A percentile compares a stretch with the other conserved stretches of the same genome.
phyloP scores from a whole-genome alignment of 768 basidiomycete species.

The Dioszegia hungarica region DNA sequence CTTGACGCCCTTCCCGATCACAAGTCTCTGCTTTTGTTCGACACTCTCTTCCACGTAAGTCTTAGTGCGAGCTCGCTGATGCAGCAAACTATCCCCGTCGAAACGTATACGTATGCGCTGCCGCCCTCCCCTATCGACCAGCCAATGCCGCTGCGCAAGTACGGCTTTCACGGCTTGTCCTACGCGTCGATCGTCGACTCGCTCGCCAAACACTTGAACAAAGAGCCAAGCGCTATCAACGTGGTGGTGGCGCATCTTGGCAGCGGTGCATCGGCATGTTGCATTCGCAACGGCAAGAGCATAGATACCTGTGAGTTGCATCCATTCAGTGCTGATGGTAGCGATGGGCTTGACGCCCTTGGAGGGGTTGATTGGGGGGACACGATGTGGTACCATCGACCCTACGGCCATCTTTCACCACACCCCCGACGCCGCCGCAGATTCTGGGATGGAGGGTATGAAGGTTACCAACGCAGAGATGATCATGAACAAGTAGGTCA shows the following conservation, averaged over 20 bases:
- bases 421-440: slow-evolving; percentile 59
- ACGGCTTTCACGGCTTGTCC: slow-evolving; percentile 77
- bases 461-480: slow-evolving; percentile 51
- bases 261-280: slow-evolving; percentile 80
- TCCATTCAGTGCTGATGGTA: neutral
- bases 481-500: slow-evolving; percentile 50
- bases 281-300: slow-evolving; percentile 66
- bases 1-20: slow-evolving; percentile 62
- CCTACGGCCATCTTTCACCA: slow-evolving; percentile 85
- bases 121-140: slow-evolving; percentile 55
- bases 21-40: slow-evolving; percentile 76
- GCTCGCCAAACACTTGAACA: slow-evolving; percentile 59
- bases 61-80: neutral
- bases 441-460: slow-evolving; percentile 48
- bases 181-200: slow-evolving; percentile 62
- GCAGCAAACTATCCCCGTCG: slow-evolving; percentile 64
- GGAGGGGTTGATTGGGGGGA: slow-evolving; percentile 83
- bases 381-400: slow-evolving; percentile 76
- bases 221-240: slow-evolving; percentile 58
- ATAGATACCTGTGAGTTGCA: slow-evolving; percentile 62
- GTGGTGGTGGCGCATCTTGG: slow-evolving; percentile 82
- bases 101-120: slow-evolving; percentile 76
- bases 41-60: slow-evolving; percentile 58
- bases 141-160: slow-evolving; percentile 70
- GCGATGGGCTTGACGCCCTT: slow-evolving; percentile 84